phyloP scores from a whole-genome alignment of 2,329 filamentous ascomycete species.

The Pestalotiopsis sp. region DNA sequence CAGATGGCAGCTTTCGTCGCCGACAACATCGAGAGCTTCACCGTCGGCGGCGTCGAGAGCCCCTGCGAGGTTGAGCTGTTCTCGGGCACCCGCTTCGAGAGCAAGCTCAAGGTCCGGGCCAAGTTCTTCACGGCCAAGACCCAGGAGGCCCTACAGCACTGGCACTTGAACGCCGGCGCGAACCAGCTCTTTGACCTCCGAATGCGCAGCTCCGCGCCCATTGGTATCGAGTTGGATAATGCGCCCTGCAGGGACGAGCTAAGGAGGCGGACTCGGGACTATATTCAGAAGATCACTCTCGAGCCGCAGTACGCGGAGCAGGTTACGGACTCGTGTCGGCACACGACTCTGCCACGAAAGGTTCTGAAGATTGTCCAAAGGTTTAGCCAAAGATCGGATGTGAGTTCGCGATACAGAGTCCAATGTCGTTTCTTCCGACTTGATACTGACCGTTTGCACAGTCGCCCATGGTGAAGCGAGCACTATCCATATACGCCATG shows the following conservation, averaged over 20 bases:
- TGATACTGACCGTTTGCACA: conserved; percentile 20
- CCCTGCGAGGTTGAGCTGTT: conserved; percentile 51
- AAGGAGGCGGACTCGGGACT: conserved; percentile 49
- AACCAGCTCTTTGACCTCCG: conserved; percentile 42
- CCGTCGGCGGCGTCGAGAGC: conserved; percentile 41
- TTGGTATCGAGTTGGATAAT: conserved; percentile 51
- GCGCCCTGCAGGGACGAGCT: conserved; percentile 46
- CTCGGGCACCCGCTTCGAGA: conserved; percentile 47
- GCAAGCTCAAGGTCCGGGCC: conserved; percentile 50
- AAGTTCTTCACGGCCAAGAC: conserved; percentile 56
- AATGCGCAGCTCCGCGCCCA: conserved; percentile 47
- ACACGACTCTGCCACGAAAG: conserved; percentile 48
- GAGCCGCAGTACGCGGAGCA: conserved; percentile 54
- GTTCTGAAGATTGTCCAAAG: conserved; percentile 51
- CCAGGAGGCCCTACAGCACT: conserved; percentile 52
- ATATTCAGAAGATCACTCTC: conserved; percentile 49
- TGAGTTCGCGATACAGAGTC: conserved; percentile 29
- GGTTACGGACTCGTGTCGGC: conserved; percentile 49
- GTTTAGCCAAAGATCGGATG: conserved; percentile 49
- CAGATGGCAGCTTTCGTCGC: conserved; percentile 50
- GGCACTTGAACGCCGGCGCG: conserved; percentile 45
- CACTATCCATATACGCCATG: conserved; percentile 58
- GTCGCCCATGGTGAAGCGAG: conserved; percentile 54
- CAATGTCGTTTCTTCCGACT: background rate
- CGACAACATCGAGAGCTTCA: conserved; percentile 52